phyloP scores from a whole-genome alignment of 1,284 basidiomycete species.

The Trichosporon asahii region DNA sequence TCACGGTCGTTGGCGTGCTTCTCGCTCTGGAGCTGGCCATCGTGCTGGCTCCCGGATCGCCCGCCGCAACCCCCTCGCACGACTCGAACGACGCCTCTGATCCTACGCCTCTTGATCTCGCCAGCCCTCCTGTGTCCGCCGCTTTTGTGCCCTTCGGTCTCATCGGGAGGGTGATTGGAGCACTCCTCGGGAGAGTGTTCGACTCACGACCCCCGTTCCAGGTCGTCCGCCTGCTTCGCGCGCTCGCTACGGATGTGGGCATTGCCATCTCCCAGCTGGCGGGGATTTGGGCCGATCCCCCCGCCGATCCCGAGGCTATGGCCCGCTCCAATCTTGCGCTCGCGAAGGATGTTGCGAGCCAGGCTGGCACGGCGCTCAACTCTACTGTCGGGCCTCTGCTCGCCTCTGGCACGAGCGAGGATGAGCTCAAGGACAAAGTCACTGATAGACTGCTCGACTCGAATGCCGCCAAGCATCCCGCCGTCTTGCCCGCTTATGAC shows the following conservation, averaged over 20 bases:
- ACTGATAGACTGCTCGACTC: background rate
- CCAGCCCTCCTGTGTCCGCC: background rate
- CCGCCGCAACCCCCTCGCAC: background rate
- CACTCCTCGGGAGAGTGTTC: background rate
- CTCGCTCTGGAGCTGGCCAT: slow-evolving; percentile 55
- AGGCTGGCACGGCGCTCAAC: background rate
- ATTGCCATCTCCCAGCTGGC: slow-evolving; percentile 43
- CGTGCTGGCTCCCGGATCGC: slow-evolving; percentile 32
- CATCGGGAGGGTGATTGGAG: slow-evolving; percentile 7
- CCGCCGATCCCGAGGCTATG: background rate
- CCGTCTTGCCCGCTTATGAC: background rate
- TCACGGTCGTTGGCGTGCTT: slow-evolving; percentile 61
- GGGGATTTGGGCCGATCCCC: slow-evolving; percentile 31
- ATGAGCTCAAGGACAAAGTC: background rate
- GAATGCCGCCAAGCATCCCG: background rate
- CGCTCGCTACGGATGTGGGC: slow-evolving; percentile 33
- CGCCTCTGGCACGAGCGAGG: background rate
- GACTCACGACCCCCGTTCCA: slow-evolving; percentile 31
- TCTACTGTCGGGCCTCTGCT: background rate
- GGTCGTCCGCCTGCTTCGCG: slow-evolving; percentile 34
- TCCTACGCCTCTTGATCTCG: background rate
- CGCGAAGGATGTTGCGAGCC: background rate
- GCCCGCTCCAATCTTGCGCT: background rate
- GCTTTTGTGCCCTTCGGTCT: slow-evolving; percentile 15
- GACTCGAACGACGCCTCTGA: background rate